phyloP scores from a whole-genome alignment of 768 basidiomycete species.

The Termitomyces sp. region DNA sequence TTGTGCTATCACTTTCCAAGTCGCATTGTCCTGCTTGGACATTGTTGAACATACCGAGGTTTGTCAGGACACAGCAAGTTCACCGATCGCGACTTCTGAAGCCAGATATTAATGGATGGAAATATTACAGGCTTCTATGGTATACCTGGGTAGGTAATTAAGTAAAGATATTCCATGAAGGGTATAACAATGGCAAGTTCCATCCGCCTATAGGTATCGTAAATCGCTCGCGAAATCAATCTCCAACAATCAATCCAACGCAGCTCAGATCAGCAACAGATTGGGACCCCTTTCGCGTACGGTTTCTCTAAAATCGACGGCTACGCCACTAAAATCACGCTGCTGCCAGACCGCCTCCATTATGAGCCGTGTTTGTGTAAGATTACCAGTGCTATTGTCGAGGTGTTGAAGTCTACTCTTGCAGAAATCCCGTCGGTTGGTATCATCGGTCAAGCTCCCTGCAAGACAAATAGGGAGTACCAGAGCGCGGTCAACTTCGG shows the following conservation, averaged over 20 bases:
- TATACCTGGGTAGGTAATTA: slow-evolving; percentile 13
- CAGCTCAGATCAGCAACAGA: slow-evolving; percentile 41
- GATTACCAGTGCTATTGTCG: slow-evolving; percentile 56
- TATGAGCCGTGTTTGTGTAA: slow-evolving; percentile 49
- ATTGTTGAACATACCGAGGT: neutral
- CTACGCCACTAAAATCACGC: slow-evolving; percentile 47
- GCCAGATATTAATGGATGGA: slow-evolving; percentile 1
- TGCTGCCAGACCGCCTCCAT: slow-evolving; percentile 72
- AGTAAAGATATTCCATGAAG: slow-evolving; percentile 7
- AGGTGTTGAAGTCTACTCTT: slow-evolving; percentile 49
- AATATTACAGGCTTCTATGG: slow-evolving; percentile 5
- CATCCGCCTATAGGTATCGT: slow-evolving; percentile 14
- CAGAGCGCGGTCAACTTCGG: slow-evolving; percentile 59
- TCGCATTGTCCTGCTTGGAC: neutral
- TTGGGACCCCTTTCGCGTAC: slow-evolving; percentile 44
- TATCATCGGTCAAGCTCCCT: slow-evolving; percentile 69
- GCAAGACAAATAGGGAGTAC: slow-evolving; percentile 72
- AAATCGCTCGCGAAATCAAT: neutral
- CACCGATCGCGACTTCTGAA: neutral
- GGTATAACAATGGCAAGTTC: slow-evolving; percentile 12
- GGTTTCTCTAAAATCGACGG: slow-evolving; percentile 59
- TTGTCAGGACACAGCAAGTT: neutral
- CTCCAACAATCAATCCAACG: neutral
- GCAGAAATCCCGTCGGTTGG: slow-evolving; percentile 49
- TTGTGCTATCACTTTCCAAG: too few relatives aligned